These are phyloP conservation scores for Aquilaria malaccensis DNA, from an alignment of 345 rosid genomes.

Conservation along the genomic window DNA sequence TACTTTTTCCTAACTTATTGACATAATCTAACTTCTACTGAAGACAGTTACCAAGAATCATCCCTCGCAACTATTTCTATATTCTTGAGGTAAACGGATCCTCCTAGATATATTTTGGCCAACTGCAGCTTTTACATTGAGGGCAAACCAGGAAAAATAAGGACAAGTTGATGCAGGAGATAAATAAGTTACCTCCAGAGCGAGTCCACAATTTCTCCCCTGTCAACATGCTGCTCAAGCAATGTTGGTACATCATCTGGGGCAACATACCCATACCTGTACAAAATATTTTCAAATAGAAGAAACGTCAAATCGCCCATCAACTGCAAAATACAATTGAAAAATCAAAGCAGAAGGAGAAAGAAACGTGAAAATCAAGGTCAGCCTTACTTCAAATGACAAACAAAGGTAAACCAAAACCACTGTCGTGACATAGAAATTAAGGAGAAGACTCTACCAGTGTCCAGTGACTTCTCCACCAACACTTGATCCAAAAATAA, in stretches of 20 bases:
- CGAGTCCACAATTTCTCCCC: conserved; percentile 69
- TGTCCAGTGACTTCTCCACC: conserved; percentile 65
- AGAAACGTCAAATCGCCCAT: background rate
- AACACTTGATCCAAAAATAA: conserved; percentile 60
- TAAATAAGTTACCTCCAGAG: conserved; percentile 65
- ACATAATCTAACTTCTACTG: too few species aligned
- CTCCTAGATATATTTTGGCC: background rate
- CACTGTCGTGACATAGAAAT: background rate
- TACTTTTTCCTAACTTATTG: too few species aligned
- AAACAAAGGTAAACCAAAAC: conserved; percentile 7
- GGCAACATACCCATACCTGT: conserved; percentile 85
- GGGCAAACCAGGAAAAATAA: background rate
- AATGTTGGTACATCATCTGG: conserved; percentile 65
- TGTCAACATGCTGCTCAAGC: conserved; percentile 65
- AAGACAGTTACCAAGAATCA: too few species aligned
- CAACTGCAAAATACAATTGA: background rate
- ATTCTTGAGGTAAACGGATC: background rate
- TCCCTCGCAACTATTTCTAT: too few species aligned
- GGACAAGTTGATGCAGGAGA: conserved; percentile 5
- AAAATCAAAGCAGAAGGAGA: background rate
- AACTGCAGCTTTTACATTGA: background rate
- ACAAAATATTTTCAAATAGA: background rate
- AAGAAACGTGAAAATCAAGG: background rate
- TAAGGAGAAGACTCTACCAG: conserved; percentile 44
- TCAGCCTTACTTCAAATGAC: background rate